Percentiles rank a stretch among this genome's conserved stretches.
These are phyloP conservation scores for Geotrichum citri-aurantii DNA, from an alignment of 1,139 yeast species.

Conservation along the genomic window DNA sequence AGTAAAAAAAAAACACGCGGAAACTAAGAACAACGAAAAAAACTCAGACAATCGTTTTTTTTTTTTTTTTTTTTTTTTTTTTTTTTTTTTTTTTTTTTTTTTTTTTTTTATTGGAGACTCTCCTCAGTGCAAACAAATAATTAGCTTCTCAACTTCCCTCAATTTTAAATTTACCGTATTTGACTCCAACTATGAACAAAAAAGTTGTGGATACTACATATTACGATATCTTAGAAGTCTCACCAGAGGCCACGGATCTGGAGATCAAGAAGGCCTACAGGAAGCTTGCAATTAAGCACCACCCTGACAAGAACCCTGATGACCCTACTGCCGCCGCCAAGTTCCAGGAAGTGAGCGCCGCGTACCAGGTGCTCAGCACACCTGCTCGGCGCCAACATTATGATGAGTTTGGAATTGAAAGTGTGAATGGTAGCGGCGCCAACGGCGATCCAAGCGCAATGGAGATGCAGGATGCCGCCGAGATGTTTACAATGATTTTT, in stretches of 20 bases:
- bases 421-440: conserved; percentile 46
- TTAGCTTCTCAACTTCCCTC: neutral
- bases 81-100: neutral
- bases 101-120: neutral
- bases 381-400: conserved; percentile 65
- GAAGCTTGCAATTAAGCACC: conserved; percentile 78
- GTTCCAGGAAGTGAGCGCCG: conserved; percentile 44
- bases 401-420: conserved; percentile 73
- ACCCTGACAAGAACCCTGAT: conserved; percentile 93
- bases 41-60: no score
- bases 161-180: neutral
- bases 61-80: neutral
- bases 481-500: conserved; percentile 73
- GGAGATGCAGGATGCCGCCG: conserved; percentile 75
- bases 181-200: neutral
- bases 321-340: conserved; percentile 69
- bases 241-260: conserved; percentile 63
- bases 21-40: no score
- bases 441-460: conserved; percentile 60
- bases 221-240: conserved; percentile 70
- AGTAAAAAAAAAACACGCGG: no score
- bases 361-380: conserved; percentile 60
- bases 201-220: conserved; percentile 85
- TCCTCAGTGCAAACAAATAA: neutral
- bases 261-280: conserved; percentile 93